Evolutionary conservation across 495 filamentous ascomycete genomes (phyloP).

Genomic region (Xylaria nigripes): DNA sequence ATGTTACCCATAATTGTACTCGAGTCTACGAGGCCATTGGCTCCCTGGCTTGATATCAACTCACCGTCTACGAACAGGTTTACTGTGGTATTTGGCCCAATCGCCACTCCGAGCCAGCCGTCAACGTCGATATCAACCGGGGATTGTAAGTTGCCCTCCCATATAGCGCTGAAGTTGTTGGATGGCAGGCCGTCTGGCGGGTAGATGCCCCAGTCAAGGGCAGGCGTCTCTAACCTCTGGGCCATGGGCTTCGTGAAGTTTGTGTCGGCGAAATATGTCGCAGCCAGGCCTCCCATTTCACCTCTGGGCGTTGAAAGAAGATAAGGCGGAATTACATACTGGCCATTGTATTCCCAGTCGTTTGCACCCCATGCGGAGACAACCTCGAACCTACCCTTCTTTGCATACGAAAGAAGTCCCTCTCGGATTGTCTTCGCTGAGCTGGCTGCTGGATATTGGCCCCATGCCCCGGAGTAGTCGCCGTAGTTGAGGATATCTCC

Average conservation of each 20-base stretch:
- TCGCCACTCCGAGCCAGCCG: constrained; percentile 29
- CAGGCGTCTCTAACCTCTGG: constrained; percentile 27
- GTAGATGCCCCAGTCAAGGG: constrained; percentile 36
- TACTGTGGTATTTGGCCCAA: constrained; percentile 32
- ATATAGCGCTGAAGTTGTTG: constrained; percentile 38
- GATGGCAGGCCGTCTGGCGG: constrained; percentile 32
- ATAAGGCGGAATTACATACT: constrained; percentile 35
- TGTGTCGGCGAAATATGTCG: constrained; percentile 35
- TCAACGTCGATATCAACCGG: constrained; percentile 31
- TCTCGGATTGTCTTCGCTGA: constrained; percentile 34
- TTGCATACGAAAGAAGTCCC: constrained; percentile 27
- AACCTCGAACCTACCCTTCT: constrained; percentile 20
- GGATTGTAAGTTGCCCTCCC: constrained; percentile 32
- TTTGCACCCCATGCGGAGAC: constrained; percentile 37
- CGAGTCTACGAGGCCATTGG: constrained; percentile 15
- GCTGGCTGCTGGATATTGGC: constrained; percentile 28
- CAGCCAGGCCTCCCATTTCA: constrained; percentile 26
- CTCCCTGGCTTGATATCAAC: constrained; percentile 13
- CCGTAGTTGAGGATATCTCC: constrained; percentile 37
- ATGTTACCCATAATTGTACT: constrained; percentile 26
- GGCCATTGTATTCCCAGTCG: constrained; percentile 35
- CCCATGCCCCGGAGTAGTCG: constrained; percentile 34
- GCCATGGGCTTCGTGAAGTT: constrained; percentile 27
- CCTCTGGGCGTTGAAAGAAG: constrained; percentile 29
- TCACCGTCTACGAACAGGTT: constrained; percentile 30